Evolutionary conservation across 2,329 filamentous ascomycete species (phyloP), one percentile per base, ranked within the genome.

Genomic region (Aspergillus sp.): DNA sequence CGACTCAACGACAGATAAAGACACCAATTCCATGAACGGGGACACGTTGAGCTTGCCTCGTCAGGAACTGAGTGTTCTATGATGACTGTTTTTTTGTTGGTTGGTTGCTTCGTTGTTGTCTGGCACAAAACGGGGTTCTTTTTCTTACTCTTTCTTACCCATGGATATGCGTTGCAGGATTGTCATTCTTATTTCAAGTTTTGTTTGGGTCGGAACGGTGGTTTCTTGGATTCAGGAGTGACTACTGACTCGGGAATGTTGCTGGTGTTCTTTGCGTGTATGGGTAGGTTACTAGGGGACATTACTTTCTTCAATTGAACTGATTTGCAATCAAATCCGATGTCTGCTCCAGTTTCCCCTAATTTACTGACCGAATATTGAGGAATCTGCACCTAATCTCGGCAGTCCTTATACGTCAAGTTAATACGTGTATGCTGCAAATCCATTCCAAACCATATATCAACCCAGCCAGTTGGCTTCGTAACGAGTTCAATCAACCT

Each of bases 61-160:
- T 55, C 64, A 64, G 52, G 68, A 73, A 62, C 50, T 73, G 55
- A 69, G 69, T 59, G 69, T 72, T 62, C 55, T 68, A 53, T 73
- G 50, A 62, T 50, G 40, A 8, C 46, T 51, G 31, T 46, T 52
- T 40, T 51, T 54, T 52, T 56, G 47, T 56, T 44, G 59, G 39
- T 21, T 27, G 12, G 12, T 57, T 55, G 58, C 44, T 41, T 48
- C 52, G 21, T 54, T 51, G 43, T 57, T 62, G 57, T 64, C 60
- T 59, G 58, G 63, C 58, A 59, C 58, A 65, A 51, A 61, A 51
- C 53, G 50, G 35, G 49, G n/a, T 58, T 52, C 40, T 49, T 24
- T 4, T 12, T 56, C 15, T 37, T 45, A 31, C 27, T 31, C 27
- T 31, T 31, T 31, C 27, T 31, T 31, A 11, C 27, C 27, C 9